A percentile compares a stretch with the other conserved stretches of the same genome.
Evolutionary conservation across 441 rosid genomes (phyloP).

Genomic region (Populus hybrid): DNA sequence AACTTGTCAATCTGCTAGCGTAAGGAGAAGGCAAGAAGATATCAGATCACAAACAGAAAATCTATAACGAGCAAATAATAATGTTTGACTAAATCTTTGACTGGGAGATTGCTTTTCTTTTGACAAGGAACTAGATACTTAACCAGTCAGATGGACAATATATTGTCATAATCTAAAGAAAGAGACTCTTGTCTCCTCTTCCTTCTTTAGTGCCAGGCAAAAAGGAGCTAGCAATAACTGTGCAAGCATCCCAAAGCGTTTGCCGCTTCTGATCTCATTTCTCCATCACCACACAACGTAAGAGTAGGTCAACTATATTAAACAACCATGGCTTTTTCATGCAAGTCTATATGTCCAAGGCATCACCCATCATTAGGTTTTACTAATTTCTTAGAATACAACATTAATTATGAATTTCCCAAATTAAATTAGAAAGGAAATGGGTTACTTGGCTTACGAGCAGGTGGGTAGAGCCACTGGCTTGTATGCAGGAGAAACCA

Average conservation of each 20-base stretch:
- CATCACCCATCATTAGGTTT: not conserved
- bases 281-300: not conserved
- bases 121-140: too few species aligned
- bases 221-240: not conserved
- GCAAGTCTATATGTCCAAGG: not conserved
- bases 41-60: not conserved
- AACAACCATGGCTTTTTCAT: too few species aligned
- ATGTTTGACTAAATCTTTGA: not conserved
- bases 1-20: not conserved
- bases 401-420: not conserved
- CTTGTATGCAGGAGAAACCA: conserved; percentile 29
- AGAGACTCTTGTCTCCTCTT: not conserved
- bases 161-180: not conserved
- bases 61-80: not conserved
- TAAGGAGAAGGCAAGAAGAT: not conserved
- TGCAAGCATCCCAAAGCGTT: too few species aligned
- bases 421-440: not conserved
- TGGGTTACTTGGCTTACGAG: conserved; percentile 43
- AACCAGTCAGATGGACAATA: not conserved
- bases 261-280: not conserved
- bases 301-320: too few species aligned
- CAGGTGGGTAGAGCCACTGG: conserved; percentile 54
- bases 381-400: not conserved
- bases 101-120: not conserved
- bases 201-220: not conserved